Evolutionary conservation across 306 rosid species (phyloP), one percentile per base, ranked within the genome.

Genomic region (Cucumis cinereus): DNA sequence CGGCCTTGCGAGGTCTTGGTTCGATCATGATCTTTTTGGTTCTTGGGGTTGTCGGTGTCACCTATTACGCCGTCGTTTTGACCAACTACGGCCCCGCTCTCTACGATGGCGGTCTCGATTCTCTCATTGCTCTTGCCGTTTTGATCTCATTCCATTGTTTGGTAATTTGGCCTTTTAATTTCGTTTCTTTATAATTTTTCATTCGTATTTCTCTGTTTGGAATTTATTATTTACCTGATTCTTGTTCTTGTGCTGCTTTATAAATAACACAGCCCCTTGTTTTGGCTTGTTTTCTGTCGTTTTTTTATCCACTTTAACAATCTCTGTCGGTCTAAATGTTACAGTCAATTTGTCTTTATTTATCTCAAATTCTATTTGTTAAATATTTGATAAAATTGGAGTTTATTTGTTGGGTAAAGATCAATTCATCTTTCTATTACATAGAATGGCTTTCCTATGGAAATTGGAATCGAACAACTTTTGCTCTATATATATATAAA

Each of bases 1-100:
- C 97, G 54, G 99, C 93, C 81, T 83, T 95, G 26, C 90, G 99
- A 74, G 99, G 98, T 63, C 84, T 95, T 76, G 99, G 99, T 73
- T 95, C 99, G 83, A 93, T 95, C 86, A 95, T 95, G 97, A 92
- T 95, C 73, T 87, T 95, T 11, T 70, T 95, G 82, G 99, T 95
- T 63, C 99, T 95, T 62, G 99, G 99, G 38, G 99, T 95, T 8
- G 96, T 95, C 59, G 97, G 99, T 41, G 98, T 92, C 50, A 95
- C 98, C 55, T 95, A 95, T 66, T 95, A 95, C 83, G 97, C 95
- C 66, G 95, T 95, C 53, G 99, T 95, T 86, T 84, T 95, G 84
- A 89, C 98, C 17, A 95, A 81, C 77, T 95, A 92, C 76, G 98
- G 89, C 33, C 99, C 96, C n/a, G 89, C 89, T 80, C 83, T 92